A percentile compares a stretch with the other conserved stretches of the same genome.
phyloP scores from a whole-genome alignment of 2,329 filamentous ascomycete genomes.

The Exserohilum turcica region DNA sequence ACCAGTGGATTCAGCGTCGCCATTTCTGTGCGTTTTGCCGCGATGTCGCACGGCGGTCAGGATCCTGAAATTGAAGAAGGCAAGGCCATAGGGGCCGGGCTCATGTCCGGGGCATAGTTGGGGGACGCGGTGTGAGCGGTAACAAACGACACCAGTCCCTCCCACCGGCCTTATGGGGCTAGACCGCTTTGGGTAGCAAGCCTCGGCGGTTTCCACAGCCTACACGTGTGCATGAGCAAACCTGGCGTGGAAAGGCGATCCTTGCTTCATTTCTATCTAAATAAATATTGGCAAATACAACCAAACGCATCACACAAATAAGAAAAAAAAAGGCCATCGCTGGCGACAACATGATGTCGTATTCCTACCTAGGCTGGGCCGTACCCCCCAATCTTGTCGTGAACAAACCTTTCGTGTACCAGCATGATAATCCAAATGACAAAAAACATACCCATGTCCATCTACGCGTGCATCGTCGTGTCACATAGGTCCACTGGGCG shows the following conservation, averaged over 20 bases:
- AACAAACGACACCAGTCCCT: constrained; percentile 22
- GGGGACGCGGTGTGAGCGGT: constrained; percentile 30
- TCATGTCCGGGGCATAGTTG: constrained; percentile 23
- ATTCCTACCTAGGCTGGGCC: constrained; percentile 19
- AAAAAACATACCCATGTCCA: constrained; percentile 17
- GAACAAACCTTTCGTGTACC: constrained; percentile 15
- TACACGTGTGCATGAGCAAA: not conserved
- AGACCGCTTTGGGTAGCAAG: constrained; percentile 13
- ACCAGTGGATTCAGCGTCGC: constrained; percentile 50
- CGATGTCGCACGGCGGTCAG: constrained; percentile 7
- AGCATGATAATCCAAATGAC: constrained; percentile 19
- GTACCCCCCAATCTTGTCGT: constrained; percentile 9
- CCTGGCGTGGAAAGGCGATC: not conserved
- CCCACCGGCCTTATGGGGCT: constrained; percentile 29
- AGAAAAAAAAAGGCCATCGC: not conserved
- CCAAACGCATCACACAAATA: constrained; percentile 8
- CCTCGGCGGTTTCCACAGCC: constrained; percentile 7
- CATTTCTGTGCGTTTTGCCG: constrained; percentile 40
- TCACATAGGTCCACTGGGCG: constrained; percentile 17
- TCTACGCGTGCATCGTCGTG: constrained; percentile 23
- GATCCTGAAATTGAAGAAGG: not conserved
- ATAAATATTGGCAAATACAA: too few species aligned
- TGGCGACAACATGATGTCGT: constrained; percentile 16
- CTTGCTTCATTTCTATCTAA: too few species aligned
- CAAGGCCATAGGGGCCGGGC: constrained; percentile 15